phyloP scores from a whole-genome alignment of 1,284 basidiomycete species.

The Fomitiporia mediterranea region DNA sequence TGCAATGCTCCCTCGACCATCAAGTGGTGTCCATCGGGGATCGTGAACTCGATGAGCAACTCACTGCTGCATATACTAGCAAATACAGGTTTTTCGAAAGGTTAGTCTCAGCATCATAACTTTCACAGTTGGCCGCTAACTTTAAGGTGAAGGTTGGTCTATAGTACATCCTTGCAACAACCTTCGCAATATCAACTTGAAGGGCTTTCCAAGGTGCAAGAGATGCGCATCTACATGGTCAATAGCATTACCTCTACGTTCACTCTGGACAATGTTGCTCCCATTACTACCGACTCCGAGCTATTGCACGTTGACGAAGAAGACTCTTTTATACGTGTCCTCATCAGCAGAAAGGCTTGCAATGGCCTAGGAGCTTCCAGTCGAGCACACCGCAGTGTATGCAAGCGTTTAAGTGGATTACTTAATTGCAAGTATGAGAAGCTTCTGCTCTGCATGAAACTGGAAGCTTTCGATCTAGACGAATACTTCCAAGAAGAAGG shows the following conservation, averaged over 20 bases:
- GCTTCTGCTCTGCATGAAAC: background rate
- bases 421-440: background rate
- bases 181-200: background rate
- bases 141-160: background rate
- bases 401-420: background rate
- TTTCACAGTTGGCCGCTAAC: background rate
- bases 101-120: background rate
- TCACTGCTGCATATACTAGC: background rate
- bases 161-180: background rate
- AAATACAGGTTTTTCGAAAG: background rate
- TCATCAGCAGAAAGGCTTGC: background rate
- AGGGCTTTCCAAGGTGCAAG: background rate
- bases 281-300: background rate
- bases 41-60: background rate
- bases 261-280: background rate
- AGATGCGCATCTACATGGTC: background rate
- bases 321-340: background rate
- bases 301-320: background rate
- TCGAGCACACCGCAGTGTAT: background rate
- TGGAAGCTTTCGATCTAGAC: background rate
- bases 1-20: background rate
- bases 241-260: background rate
- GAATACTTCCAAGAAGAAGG: background rate
- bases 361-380: background rate
- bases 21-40: background rate